Evolutionary conservation across 2,329 filamentous ascomycete genomes (phyloP).

Genomic region (Microdochium nivale): DNA sequence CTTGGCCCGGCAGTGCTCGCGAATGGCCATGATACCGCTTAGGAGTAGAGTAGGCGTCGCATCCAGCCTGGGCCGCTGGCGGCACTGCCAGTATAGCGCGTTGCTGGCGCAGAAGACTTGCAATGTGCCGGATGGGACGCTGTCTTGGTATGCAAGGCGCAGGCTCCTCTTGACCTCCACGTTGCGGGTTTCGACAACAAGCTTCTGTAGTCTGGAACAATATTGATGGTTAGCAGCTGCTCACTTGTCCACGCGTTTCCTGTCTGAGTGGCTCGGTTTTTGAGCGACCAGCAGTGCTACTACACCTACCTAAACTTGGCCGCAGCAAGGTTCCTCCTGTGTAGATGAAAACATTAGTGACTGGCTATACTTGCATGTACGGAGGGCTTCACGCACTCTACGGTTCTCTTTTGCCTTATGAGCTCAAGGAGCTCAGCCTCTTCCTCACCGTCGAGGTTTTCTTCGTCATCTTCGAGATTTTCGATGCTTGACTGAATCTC

Average conservation of each 20-base stretch:
- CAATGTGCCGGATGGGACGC: slow-evolving; percentile 13
- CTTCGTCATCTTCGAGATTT: slow-evolving; percentile 7
- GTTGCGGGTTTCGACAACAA: slow-evolving; percentile 30
- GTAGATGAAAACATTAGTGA: slow-evolving; percentile 10
- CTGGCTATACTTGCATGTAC: neutral
- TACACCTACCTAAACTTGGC: slow-evolving; percentile 21
- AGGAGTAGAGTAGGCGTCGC: slow-evolving; percentile 24
- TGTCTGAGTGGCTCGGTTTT: slow-evolving; percentile 17
- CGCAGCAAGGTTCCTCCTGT: slow-evolving; percentile 21
- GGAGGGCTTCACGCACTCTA: neutral
- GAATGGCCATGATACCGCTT: slow-evolving; percentile 31
- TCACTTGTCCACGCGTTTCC: neutral
- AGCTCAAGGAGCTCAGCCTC: neutral
- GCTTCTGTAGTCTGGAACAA: slow-evolving; percentile 18
- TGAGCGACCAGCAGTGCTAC: slow-evolving; percentile 9
- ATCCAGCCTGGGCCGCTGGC: slow-evolving; percentile 12
- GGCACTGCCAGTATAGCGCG: slow-evolving; percentile 28
- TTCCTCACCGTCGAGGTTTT: slow-evolving; percentile 3
- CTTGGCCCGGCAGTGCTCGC: slow-evolving; percentile 34
- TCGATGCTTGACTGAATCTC: slow-evolving; percentile 2
- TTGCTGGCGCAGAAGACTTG: slow-evolving; percentile 37
- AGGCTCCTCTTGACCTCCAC: slow-evolving; percentile 20
- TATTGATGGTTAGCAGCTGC: neutral
- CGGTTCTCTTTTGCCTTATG: no score
- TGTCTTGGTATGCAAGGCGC: slow-evolving; percentile 14